A percentile compares a stretch with the other conserved stretches of the same genome.
Conservation (phyloP, 352 stramenopile genomes). For the Vaucheria bursata region DNA sequence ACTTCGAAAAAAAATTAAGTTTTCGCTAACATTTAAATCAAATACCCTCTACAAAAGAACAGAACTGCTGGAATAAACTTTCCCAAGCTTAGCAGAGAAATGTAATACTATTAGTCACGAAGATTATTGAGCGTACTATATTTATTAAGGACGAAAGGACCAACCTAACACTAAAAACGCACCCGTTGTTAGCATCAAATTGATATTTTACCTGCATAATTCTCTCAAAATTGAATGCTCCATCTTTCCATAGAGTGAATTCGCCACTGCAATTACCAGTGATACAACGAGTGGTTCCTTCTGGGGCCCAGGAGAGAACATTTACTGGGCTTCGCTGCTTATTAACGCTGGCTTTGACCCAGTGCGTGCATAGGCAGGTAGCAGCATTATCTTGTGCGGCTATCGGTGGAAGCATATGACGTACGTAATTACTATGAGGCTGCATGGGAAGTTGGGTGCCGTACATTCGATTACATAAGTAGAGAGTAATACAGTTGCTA, state of each 20-base stretch:
- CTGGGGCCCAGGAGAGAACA: slow-evolving; percentile 87
- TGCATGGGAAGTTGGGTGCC: slow-evolving; percentile 16
- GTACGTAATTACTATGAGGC: slow-evolving; percentile 29
- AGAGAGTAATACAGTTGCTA: not conserved
- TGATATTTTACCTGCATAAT: slow-evolving; percentile 81
- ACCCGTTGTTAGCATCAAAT: too few species aligned
- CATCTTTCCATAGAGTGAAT: slow-evolving; percentile 94
- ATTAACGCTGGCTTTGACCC: slow-evolving; percentile 55
- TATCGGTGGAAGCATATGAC: slow-evolving; percentile 25
- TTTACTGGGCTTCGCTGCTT: slow-evolving; percentile 80
- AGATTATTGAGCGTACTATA: too few species aligned
- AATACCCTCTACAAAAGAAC: too few species aligned
- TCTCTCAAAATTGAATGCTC: slow-evolving; percentile 94
- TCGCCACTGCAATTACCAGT: slow-evolving; percentile 91
- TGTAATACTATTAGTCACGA: too few species aligned
- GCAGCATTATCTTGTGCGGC: slow-evolving; percentile 14
- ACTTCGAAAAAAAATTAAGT: too few species aligned
- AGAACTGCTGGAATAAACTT: too few species aligned
- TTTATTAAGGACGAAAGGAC: too few species aligned
- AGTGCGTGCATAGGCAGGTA: slow-evolving; percentile 38
- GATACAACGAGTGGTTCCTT: slow-evolving; percentile 77
- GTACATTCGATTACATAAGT: not conserved
- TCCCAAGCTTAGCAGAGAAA: too few species aligned
- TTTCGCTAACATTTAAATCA: too few species aligned
- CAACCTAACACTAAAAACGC: too few species aligned